These are phyloP conservation scores for Penicillium nucicola DNA, from an alignment of 495 filamentous ascomycete species.

Conservation along the genomic window DNA sequence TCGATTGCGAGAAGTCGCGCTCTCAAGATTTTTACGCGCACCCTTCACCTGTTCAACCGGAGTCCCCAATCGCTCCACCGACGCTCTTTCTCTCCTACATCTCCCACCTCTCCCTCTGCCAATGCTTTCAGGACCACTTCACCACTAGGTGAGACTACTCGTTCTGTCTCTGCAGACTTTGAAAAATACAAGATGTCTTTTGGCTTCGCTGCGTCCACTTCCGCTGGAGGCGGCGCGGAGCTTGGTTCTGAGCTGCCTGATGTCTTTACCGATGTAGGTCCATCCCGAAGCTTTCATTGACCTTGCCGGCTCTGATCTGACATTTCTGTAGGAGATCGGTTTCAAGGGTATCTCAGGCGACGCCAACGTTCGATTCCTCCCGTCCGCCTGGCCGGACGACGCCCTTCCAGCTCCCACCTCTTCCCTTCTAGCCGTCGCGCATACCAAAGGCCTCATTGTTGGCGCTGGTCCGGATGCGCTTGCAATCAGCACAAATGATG, in stretches of 20 bases:
- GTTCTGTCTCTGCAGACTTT: conserved; percentile 39
- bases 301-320: conserved; percentile 5
- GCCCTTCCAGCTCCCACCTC: conserved; percentile 73
- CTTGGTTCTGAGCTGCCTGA: conserved; percentile 45
- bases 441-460: conserved; percentile 75
- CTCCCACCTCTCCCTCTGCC: conserved; percentile 29
- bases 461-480: conserved; percentile 82
- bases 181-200: conserved; percentile 66
- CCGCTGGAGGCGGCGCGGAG: conserved; percentile 34
- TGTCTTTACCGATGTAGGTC: conserved; percentile 46
- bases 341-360: conserved; percentile 80
- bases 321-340: conserved; percentile 61
- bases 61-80: conserved; percentile 41
- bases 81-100: conserved; percentile 37
- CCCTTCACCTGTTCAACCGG: conserved; percentile 36
- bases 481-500: conserved; percentile 70
- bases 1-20: conserved; percentile 20
- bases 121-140: conserved; percentile 35
- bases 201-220: conserved; percentile 41
- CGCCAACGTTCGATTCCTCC: conserved; percentile 73
- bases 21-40: conserved; percentile 41
- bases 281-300: background rate
- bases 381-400: conserved; percentile 72
- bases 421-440: conserved; percentile 82
- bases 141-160: conserved; percentile 36